Base-by-base conservation (phyloP, 2,329 filamentous ascomycete species). In the Epichloe baconii region DNA sequence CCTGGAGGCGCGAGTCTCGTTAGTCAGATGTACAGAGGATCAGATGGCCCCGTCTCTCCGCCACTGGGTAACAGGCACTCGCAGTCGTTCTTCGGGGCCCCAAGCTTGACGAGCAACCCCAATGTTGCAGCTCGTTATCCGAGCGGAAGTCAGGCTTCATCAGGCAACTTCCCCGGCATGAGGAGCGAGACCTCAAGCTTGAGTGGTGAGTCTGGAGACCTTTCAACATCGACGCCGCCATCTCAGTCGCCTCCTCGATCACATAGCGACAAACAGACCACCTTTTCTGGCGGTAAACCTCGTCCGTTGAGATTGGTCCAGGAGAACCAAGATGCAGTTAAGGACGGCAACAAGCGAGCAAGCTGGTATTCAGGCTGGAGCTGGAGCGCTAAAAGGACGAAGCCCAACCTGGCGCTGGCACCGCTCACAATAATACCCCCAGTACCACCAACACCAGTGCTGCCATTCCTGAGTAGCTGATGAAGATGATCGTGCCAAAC, bases 1-100 rank as follows among this genome's bases (percentile, higher is more conserved):
- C 77, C 76, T 0, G 70, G 70, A 44, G 82, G 82, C 17, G 85
- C 86, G 7, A 80, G 77, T 53, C 79, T 95, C 34, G 84, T 95
- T 47, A 88, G 87, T 60, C 89, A 90, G 66, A 95, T 95, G 86
- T 94, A 94, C 71, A 84, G 83, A 61, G 85, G 85, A 14, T 78
- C 82, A 10, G 78, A 85, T 21, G 77, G 79, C 4, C 77, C 81
- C 8, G 73, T 78, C 43, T 85, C 82, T 21, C 75, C 80, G 44
- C 71, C 77, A 3, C 69, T 82, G 26, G 71, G 71, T 57, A 73
- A 80, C 66, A 70, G 83, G 54, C 71, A 78, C 63, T 78, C 79
- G 55, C 74, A 79, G 61, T 80, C 79, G 35, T 85, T 85, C 69
- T 86, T 86, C 67, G 68, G 68, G 14, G 68, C 70, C 58, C 71